These are phyloP conservation scores for Haberlea rhodopensis DNA, from an alignment of 257 asterid genomes.

Conservation along the genomic window DNA sequence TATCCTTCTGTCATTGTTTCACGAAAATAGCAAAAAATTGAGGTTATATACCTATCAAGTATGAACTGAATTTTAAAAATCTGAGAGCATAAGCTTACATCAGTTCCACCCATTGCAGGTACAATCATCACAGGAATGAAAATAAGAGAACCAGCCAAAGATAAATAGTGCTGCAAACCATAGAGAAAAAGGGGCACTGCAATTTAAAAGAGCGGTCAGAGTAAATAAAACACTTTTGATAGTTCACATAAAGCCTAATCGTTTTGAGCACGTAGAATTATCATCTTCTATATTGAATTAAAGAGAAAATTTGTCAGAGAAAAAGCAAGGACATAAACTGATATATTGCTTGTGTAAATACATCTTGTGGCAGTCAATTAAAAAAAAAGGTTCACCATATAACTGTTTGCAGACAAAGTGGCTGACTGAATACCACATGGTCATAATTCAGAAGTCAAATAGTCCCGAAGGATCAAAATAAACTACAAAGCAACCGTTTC, in stretches of 20 bases:
- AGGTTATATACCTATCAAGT: background rate
- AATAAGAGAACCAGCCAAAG: slow-evolving; percentile 94
- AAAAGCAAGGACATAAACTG: no score
- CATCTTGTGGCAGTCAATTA: no score
- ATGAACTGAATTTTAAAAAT: slow-evolving; percentile 16
- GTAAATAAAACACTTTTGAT: slow-evolving; percentile 27
- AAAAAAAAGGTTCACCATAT: no score
- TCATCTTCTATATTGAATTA: no score
- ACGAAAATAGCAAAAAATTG: slow-evolving; percentile 19
- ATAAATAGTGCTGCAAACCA: slow-evolving; percentile 89
- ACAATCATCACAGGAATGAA: slow-evolving; percentile 82
- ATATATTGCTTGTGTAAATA: no score
- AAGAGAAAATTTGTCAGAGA: no score
- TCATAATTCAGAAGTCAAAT: no score
- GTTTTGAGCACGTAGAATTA: no score
- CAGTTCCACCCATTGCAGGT: slow-evolving; percentile 97
- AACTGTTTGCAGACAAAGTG: no score
- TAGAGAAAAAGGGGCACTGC: slow-evolving; percentile 70
- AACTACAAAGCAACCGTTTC: no score
- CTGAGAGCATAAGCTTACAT: slow-evolving; percentile 56
- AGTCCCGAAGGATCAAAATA: no score
- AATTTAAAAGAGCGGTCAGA: slow-evolving; percentile 25
- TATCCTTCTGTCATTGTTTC: slow-evolving; percentile 71
- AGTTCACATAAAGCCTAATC: slow-evolving; percentile 21
- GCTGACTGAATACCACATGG: no score